Conservation (phyloP, 2,329 filamentous ascomycete species). For the Trichoderma sp. region DNA sequence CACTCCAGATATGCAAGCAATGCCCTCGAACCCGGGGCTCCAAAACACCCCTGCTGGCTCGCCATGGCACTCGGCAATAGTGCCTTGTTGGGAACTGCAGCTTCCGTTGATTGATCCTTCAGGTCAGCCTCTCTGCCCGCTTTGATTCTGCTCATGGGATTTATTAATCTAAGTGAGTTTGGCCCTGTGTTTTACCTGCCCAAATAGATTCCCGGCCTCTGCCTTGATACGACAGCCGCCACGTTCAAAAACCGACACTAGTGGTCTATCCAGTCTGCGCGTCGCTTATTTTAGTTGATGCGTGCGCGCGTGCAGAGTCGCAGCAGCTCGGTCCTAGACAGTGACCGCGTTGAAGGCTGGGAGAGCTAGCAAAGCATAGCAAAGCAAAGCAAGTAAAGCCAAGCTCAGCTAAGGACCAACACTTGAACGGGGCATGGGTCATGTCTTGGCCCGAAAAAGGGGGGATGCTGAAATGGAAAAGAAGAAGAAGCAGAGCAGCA, state of each 20-base stretch:
- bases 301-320: conserved; percentile 2
- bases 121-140: conserved; percentile 10
- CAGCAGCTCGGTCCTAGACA: not conserved
- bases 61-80: conserved; percentile 13
- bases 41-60: conserved; percentile 3
- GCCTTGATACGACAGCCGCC: conserved; percentile 6
- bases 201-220: not conserved
- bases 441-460: no score
- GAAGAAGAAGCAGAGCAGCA: not conserved
- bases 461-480: not conserved
- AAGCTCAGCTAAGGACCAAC: not conserved
- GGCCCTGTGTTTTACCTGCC: conserved; percentile 9
- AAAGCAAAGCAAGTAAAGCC: not conserved
- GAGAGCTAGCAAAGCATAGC: not conserved
- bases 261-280: not conserved
- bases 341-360: conserved; percentile 4
- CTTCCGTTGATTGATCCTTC: conserved; percentile 15
- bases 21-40: not conserved
- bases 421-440: not conserved
- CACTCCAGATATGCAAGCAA: conserved; percentile 13
- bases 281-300: conserved; percentile 20
- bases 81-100: conserved; percentile 18
- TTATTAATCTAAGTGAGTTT: conserved; percentile 2
- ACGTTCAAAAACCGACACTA: not conserved
- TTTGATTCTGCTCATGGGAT: not conserved